A percentile compares a stretch with the other conserved stretches of the same genome.
phyloP scores from a whole-genome alignment of 768 basidiomycete genomes.

The Heimioporus sp. region DNA sequence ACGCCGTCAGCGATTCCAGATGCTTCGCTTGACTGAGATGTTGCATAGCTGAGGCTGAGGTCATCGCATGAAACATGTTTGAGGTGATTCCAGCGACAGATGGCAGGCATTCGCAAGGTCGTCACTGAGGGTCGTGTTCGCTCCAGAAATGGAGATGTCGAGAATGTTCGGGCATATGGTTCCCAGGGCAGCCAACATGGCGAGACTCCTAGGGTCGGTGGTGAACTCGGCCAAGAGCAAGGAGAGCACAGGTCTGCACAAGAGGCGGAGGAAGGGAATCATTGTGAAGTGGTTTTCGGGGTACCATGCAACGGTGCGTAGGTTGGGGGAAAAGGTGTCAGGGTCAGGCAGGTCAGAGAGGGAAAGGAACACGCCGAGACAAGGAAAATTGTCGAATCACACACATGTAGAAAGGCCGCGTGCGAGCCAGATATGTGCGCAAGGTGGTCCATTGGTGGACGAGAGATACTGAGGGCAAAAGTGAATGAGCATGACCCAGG shows the following conservation, averaged over 20 bases:
- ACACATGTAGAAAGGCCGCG: constrained; percentile 20
- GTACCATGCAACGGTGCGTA: constrained; percentile 22
- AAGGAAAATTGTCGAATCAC: constrained; percentile 18
- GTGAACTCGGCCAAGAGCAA: constrained; percentile 19
- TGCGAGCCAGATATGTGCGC: constrained; percentile 18
- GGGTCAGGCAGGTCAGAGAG: constrained; percentile 13
- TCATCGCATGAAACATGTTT: constrained; percentile 20
- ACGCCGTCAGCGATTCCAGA: constrained; percentile 15
- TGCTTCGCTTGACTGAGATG: constrained; percentile 13
- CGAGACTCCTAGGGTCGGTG: constrained; percentile 14
- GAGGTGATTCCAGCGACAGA: constrained; percentile 20
- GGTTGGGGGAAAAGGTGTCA: constrained; percentile 20
- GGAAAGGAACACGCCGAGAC: constrained; percentile 4
- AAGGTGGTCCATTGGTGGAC: constrained; percentile 17
- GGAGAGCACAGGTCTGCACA: constrained; percentile 23
- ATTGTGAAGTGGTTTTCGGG: constrained; percentile 16
- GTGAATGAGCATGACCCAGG: neutral
- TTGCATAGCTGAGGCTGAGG: constrained; percentile 14
- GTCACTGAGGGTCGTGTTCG: constrained; percentile 4
- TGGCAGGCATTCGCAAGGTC: constrained; percentile 14
- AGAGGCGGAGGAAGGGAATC: constrained; percentile 20
- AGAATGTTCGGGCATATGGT: constrained; percentile 17
- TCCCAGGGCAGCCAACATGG: constrained; percentile 11
- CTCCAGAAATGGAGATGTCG: constrained; percentile 14
- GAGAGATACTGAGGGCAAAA: neutral